Evolutionary conservation across 306 rosid genomes (phyloP).

Genomic region (Vicia sativa): DNA sequence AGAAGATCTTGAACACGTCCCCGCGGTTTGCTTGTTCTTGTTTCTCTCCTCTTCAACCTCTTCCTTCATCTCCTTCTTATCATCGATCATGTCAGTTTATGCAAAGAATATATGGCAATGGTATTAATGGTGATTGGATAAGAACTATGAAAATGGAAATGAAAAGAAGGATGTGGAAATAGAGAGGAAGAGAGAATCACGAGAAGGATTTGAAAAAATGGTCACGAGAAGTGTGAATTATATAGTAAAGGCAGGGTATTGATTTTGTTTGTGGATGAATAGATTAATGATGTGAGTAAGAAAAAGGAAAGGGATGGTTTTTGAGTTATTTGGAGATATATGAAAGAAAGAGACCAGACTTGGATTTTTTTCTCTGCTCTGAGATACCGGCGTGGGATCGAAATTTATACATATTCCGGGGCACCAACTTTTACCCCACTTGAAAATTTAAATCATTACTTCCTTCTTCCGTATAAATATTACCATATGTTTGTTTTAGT

Average conservation of each 20-base stretch:
- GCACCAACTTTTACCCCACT: not conserved
- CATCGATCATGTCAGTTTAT: not conserved
- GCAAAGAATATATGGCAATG: too few species aligned
- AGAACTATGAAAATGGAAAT: not conserved
- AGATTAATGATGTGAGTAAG: not conserved
- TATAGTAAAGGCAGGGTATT: not conserved
- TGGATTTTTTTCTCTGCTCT: not conserved
- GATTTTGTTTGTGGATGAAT: not conserved
- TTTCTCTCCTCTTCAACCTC: slow-evolving; percentile 13
- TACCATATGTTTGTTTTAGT: too few species aligned
- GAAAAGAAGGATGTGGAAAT: not conserved
- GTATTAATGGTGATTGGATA: too few species aligned
- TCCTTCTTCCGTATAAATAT: too few species aligned
- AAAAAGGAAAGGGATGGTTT: not conserved
- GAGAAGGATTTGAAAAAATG: not conserved
- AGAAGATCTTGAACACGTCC: slow-evolving; percentile 20
- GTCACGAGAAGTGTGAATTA: not conserved
- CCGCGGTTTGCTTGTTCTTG: not conserved
- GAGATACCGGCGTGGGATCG: not conserved
- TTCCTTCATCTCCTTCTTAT: not conserved
- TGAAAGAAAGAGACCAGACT: not conserved
- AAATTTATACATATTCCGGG: not conserved
- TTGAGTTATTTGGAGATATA: not conserved
- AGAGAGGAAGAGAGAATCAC: not conserved
- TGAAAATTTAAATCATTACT: not conserved